Conservation (phyloP, 768 basidiomycete genomes). For the Suillus cothurnatus region DNA sequence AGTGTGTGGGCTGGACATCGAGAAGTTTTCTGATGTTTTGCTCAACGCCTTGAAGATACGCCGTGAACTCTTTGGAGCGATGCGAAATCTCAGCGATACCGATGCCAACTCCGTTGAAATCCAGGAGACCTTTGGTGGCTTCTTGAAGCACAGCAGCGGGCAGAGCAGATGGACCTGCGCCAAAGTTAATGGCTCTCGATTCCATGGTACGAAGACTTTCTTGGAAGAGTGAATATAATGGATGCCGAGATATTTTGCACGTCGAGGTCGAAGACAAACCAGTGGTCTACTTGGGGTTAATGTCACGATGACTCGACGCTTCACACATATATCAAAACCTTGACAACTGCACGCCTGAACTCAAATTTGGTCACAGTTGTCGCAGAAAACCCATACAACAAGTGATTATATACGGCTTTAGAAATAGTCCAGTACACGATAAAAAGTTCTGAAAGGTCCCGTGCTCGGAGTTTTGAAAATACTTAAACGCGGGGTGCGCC, state of each 20-base stretch:
- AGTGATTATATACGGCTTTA: background rate
- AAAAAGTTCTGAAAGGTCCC: background rate
- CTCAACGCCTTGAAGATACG: conserved; percentile 65
- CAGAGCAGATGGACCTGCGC: conserved; percentile 91
- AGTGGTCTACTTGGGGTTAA: background rate
- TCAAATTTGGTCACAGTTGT: background rate
- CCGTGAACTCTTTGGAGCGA: conserved; percentile 86
- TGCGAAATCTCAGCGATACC: conserved; percentile 97
- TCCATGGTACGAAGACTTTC: conserved; percentile 19
- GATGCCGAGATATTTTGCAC: background rate
- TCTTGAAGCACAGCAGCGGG: conserved; percentile 85
- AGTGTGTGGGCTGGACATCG: conserved; percentile 79
- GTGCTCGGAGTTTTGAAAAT: conserved; percentile 1
- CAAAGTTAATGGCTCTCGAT: conserved; percentile 80
- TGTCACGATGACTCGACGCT: background rate
- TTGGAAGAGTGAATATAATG: background rate
- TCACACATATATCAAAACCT: background rate
- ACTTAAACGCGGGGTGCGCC: conserved; percentile 13
- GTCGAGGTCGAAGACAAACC: background rate
- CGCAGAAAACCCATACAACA: background rate
- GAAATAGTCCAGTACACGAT: background rate
- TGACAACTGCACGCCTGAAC: background rate
- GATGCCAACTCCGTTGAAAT: conserved; percentile 90
- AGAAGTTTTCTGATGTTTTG: conserved; percentile 75
- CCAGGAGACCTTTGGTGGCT: conserved; percentile 82